Conservation (phyloP, 2,329 filamentous ascomycete genomes). For the Podosphaera leucotricha region DNA sequence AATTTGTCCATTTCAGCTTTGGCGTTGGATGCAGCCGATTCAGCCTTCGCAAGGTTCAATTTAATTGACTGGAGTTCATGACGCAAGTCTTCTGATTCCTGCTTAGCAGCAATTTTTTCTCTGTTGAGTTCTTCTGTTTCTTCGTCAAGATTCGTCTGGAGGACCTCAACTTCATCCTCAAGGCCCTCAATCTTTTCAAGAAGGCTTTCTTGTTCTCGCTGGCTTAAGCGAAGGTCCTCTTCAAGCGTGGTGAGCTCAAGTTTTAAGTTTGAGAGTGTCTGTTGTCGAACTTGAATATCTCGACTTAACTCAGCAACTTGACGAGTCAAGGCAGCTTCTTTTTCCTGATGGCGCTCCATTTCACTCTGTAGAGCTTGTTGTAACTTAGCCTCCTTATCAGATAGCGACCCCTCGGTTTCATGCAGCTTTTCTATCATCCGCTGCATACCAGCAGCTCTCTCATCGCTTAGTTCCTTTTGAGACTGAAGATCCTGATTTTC, state of each 20-base stretch:
- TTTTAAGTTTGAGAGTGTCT: slow-evolving; percentile 39
- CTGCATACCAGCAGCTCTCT: slow-evolving; percentile 42
- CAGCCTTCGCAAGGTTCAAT: slow-evolving; percentile 14
- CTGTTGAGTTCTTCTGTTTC: slow-evolving; percentile 35
- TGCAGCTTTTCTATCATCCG: slow-evolving; percentile 47
- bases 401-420: slow-evolving; percentile 40
- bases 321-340: slow-evolving; percentile 44
- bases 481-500: slow-evolving; percentile 40
- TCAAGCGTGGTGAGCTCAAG: slow-evolving; percentile 40
- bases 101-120: slow-evolving; percentile 21
- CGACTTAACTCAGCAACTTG: slow-evolving; percentile 54
- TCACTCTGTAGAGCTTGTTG: slow-evolving; percentile 48
- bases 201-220: slow-evolving; percentile 36
- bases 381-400: slow-evolving; percentile 41
- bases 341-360: slow-evolving; percentile 43
- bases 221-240: slow-evolving; percentile 46
- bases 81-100: slow-evolving; percentile 19
- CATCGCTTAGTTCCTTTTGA: slow-evolving; percentile 41
- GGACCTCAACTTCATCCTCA: slow-evolving; percentile 54
- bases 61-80: slow-evolving; percentile 20
- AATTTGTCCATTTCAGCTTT: slow-evolving; percentile 14
- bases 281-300: slow-evolving; percentile 43
- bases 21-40: slow-evolving; percentile 11
- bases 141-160: slow-evolving; percentile 33
- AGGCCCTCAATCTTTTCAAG: slow-evolving; percentile 41